These are phyloP conservation scores for Ganoderma lucidum DNA, from an alignment of 1,284 basidiomycete genomes.

Conservation along the genomic window DNA sequence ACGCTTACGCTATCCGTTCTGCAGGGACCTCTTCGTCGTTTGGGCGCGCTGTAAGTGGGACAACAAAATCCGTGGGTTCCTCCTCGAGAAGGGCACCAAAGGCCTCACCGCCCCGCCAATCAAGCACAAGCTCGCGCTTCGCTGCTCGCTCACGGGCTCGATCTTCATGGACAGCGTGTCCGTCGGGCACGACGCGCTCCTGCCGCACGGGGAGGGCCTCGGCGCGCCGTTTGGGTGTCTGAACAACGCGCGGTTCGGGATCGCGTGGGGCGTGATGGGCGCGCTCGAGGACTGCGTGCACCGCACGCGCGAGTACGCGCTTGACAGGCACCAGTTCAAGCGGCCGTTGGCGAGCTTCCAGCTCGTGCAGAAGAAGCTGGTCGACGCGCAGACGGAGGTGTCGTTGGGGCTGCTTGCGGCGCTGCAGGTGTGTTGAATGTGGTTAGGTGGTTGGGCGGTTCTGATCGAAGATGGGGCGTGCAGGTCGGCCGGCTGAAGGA, in stretches of 20 bases:
- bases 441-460: background rate
- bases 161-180: slow-evolving; percentile 92
- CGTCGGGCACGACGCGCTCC: slow-evolving; percentile 73
- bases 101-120: slow-evolving; percentile 91
- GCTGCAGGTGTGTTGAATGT: slow-evolving; percentile 47
- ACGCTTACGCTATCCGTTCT: background rate
- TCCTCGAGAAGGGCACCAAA: slow-evolving; percentile 89
- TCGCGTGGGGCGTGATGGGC: slow-evolving; percentile 95
- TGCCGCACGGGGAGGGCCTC: slow-evolving; percentile 81
- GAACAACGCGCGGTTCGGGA: slow-evolving; percentile 90
- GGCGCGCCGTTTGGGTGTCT: slow-evolving; percentile 90
- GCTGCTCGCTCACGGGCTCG: slow-evolving; percentile 92
- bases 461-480: background rate
- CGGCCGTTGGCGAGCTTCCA: slow-evolving; percentile 95
- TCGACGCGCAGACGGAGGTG: slow-evolving; percentile 89
- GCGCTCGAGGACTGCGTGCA: slow-evolving; percentile 92
- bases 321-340: slow-evolving; percentile 91
- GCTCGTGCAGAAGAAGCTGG: slow-evolving; percentile 96
- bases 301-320: slow-evolving; percentile 84
- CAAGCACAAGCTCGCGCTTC: slow-evolving; percentile 92
- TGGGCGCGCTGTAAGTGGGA: slow-evolving; percentile 98
- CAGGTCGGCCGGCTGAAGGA: slow-evolving; percentile 94
- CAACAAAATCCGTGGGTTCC: slow-evolving; percentile 89
- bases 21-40: slow-evolving; percentile 63
- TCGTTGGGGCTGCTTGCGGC: slow-evolving; percentile 85